Evolutionary conservation across 495 filamentous ascomycete species (phyloP).

Genomic region (Aspergillus cavernicola): DNA sequence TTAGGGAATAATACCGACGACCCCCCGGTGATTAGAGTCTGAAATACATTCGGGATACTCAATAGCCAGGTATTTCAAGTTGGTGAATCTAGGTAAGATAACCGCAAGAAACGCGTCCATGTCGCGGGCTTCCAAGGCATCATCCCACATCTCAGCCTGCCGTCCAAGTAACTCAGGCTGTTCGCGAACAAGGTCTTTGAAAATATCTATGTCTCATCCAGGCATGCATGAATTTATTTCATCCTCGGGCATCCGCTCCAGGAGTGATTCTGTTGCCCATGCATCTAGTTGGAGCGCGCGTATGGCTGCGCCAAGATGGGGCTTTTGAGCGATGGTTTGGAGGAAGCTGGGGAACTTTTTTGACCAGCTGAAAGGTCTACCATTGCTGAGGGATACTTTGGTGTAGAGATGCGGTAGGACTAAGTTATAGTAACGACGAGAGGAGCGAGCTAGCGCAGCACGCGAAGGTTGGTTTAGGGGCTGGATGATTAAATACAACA

Average conservation of each 20-base stretch:
- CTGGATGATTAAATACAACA: not conserved
- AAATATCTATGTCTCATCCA: not conserved
- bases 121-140: not conserved
- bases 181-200: not conserved
- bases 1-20: not conserved
- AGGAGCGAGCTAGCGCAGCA: not conserved
- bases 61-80: not conserved
- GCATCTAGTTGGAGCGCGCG: not conserved
- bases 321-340: not conserved
- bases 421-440: not conserved
- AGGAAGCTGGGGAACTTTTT: not conserved
- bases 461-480: not conserved
- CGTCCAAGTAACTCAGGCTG: not conserved
- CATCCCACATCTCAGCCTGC: not conserved
- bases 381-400: not conserved
- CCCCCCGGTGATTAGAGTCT: not conserved
- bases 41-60: not conserved
- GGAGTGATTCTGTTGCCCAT: not conserved
- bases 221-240: not conserved
- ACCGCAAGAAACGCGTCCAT: not conserved
- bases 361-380: not conserved
- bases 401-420: not conserved
- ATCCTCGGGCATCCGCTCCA: too few relatives aligned
- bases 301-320: not conserved
- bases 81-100: not conserved